A percentile compares a stretch with the other conserved stretches of the same genome.
Evolutionary conservation across 129 eudicot genomes (phyloP).

Genomic region (Chrysanthemum makinoi): DNA sequence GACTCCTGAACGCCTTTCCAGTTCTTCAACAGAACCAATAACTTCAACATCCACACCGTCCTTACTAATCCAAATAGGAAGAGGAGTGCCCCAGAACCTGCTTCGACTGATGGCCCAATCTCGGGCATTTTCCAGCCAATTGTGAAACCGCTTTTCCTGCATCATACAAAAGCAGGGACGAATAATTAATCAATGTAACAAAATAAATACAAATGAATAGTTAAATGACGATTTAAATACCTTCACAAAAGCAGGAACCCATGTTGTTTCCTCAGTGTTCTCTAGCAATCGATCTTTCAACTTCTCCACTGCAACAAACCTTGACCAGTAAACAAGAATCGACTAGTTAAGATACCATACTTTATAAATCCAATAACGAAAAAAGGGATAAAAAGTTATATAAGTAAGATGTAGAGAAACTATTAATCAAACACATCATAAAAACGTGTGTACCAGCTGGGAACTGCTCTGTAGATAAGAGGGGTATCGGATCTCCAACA

Average conservation of each 20-base stretch:
- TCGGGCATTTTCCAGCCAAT: slow-evolving; percentile 83
- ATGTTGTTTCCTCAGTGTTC: background rate
- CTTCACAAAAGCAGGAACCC: slow-evolving; percentile 11
- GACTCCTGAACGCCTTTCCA: slow-evolving; percentile 64
- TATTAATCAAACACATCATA: background rate
- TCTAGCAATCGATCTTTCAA: slow-evolving; percentile 4
- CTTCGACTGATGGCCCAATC: slow-evolving; percentile 86
- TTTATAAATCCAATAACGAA: too few relatives aligned
- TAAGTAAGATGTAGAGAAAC: background rate
- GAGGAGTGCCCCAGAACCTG: slow-evolving; percentile 89
- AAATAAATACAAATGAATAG: too few relatives aligned
- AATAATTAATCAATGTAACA: background rate
- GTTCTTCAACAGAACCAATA: slow-evolving; percentile 63
- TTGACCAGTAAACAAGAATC: background rate
- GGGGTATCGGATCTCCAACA: slow-evolving; percentile 28
- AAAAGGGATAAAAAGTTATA: too few relatives aligned
- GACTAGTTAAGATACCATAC: background rate
- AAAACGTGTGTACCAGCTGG: slow-evolving; percentile 54
- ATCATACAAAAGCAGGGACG: background rate
- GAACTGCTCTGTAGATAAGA: slow-evolving; percentile 33
- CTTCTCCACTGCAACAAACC: slow-evolving; percentile 9
- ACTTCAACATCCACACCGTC: slow-evolving; percentile 71
- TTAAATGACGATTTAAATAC: background rate
- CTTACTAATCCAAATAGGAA: slow-evolving; percentile 77
- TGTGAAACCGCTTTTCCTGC: slow-evolving; percentile 77